These are phyloP conservation scores for Talaromyces liani DNA, from an alignment of 495 filamentous ascomycete genomes.

Conservation along the genomic window DNA sequence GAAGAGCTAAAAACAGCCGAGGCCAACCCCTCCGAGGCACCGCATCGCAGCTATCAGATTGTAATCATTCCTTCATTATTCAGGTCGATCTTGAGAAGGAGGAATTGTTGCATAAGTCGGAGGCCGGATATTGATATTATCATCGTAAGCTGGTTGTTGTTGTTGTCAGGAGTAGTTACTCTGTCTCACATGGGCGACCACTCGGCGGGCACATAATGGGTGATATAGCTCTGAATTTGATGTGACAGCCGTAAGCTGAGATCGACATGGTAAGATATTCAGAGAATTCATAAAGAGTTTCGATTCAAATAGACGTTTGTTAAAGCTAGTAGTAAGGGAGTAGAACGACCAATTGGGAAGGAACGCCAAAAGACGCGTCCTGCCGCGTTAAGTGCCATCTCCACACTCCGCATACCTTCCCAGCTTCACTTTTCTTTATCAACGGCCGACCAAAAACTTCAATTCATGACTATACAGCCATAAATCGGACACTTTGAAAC, in stretches of 20 bases:
- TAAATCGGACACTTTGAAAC: not conserved
- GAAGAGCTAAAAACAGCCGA: not conserved
- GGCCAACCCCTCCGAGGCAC: not conserved
- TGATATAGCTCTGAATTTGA: not conserved
- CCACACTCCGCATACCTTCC: slow-evolving; percentile 1
- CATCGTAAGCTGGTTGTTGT: not conserved
- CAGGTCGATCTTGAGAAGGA: not conserved
- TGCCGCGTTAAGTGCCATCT: slow-evolving; percentile 15
- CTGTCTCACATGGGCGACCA: not conserved
- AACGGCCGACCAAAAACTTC: not conserved
- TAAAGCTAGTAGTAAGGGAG: not conserved
- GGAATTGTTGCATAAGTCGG: not conserved
- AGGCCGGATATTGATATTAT: not conserved
- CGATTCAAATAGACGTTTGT: not conserved
- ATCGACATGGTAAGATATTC: not conserved
- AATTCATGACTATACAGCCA: not conserved
- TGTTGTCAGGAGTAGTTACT: not conserved
- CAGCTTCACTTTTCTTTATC: not conserved
- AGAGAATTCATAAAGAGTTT: not conserved
- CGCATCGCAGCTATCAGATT: not conserved
- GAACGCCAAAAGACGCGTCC: slow-evolving; percentile 25
- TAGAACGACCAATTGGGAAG: slow-evolving; percentile 1
- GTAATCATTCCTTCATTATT: not conserved
- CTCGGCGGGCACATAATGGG: not conserved
- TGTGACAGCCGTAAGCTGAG: not conserved